Percentiles rank a stretch among this genome's conserved stretches.
These are phyloP conservation scores for Mortierella sp. DNA, from an alignment of 371 early-diverging fungal genomes.

Conservation along the genomic window DNA sequence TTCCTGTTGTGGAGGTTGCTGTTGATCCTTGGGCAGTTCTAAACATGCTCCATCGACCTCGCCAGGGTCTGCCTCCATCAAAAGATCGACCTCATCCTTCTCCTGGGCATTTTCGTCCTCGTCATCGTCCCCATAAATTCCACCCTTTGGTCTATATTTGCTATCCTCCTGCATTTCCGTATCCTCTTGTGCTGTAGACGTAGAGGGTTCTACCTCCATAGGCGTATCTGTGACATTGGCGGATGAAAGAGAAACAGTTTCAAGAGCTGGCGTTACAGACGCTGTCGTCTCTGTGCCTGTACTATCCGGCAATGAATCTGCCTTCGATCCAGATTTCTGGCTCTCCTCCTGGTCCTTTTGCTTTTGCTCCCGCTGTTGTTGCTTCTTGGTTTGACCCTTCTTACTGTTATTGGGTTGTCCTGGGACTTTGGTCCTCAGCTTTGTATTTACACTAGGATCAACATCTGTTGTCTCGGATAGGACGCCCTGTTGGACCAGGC, in stretches of 20 bases:
- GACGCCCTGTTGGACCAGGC: constrained; percentile 40
- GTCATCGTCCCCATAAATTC: constrained; percentile 38
- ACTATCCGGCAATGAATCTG: background rate
- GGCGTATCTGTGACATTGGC: background rate
- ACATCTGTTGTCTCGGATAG: constrained; percentile 22
- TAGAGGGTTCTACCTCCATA: constrained; percentile 13
- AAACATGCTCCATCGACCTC: constrained; percentile 53
- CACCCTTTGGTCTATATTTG: constrained; percentile 25
- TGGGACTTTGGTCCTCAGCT: constrained; percentile 49
- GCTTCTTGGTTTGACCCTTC: constrained; percentile 50
- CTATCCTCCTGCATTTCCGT: constrained; percentile 12
- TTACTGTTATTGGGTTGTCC: constrained; percentile 53
- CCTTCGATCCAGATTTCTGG: constrained; percentile 9
- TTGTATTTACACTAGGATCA: constrained; percentile 31
- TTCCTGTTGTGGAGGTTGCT: constrained; percentile 3
- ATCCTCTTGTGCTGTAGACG: constrained; percentile 2
- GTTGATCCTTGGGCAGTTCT: constrained; percentile 47
- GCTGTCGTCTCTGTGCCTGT: background rate
- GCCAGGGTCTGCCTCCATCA: constrained; percentile 56
- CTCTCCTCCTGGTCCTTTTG: constrained; percentile 12
- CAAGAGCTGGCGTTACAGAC: background rate
- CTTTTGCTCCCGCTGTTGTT: constrained; percentile 25
- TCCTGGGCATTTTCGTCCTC: constrained; percentile 25
- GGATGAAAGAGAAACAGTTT: background rate
- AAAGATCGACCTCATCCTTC: constrained; percentile 53